Evolutionary conservation across 2,329 filamentous ascomycete species (phyloP), one percentile per base, ranked within the genome.

Genomic region (Bipolaris victoriae): DNA sequence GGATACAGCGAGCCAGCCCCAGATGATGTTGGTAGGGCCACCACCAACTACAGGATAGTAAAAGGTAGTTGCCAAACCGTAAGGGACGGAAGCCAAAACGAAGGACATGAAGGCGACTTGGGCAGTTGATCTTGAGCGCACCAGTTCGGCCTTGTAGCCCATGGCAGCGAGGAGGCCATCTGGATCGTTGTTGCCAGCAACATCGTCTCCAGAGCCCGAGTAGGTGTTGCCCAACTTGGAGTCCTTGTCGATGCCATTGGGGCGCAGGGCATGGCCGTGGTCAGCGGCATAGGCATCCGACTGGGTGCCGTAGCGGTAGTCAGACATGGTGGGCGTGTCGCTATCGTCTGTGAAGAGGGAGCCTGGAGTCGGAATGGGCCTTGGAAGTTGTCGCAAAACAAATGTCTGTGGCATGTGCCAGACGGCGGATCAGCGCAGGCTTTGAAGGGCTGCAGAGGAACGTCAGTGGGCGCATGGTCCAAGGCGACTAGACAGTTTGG

Each of bases 51-150:
- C 76, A 3, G 89, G 88, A 71, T 90, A 90, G 74, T 82, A 83
- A 64, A 91, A 75, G 7, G 88, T 91, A 1, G 89, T 91, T 43
- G 87, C 84, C 37, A 91, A 81, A 67, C 89, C 89, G 75, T 90
- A 91, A 9, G 89, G 89, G 60, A 91, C 89, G 2, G 88, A 88
- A 46, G 89, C 88, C 52, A 91, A 83, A 64, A 91, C 88, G 70
- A 91, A 91, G 60, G 87, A 89, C 88, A 90, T 90, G 81, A 90
- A 90, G 65, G 87, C 86, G 51, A 90, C 87, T 75, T 89, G 87
- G 63, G 86, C 80, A 1, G 87, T 90, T 43, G 87, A 89, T 52
- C 88, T 83, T 68, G 83, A 88, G 57, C 88, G 85, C 47, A 81
- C 76, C 57, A 90, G 76, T 76, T 90, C 87, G 52, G 86, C 81